Evolutionary conservation across 2,329 filamentous ascomycete species (phyloP).

Genomic region (Corniculantispora saksenae): DNA sequence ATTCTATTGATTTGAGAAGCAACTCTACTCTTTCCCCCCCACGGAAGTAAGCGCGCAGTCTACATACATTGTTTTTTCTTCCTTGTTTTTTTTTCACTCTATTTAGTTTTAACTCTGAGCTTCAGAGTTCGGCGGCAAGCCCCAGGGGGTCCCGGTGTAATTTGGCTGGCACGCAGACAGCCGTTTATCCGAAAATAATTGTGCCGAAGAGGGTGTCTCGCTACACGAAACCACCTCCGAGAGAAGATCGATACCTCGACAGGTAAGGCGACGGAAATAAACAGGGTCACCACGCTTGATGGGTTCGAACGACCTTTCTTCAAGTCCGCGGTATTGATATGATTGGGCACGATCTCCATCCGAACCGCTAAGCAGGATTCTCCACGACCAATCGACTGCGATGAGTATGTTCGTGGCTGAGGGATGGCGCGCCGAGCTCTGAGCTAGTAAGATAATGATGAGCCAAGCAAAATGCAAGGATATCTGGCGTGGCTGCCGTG

Average conservation of each 20-base stretch:
- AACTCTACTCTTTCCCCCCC: no score
- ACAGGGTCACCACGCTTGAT: not conserved
- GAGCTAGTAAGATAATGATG: not conserved
- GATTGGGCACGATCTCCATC: slow-evolving; percentile 7
- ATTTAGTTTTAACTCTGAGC: not conserved
- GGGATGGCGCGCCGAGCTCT: not conserved
- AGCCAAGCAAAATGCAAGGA: not conserved
- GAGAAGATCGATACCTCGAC: not conserved
- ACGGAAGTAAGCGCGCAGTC: not conserved
- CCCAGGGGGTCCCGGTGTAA: not conserved
- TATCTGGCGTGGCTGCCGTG: not conserved
- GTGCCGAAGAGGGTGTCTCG: not conserved
- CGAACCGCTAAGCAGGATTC: not conserved
- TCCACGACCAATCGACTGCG: slow-evolving; percentile 7
- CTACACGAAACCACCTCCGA: not conserved
- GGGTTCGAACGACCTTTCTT: not conserved
- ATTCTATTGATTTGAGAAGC: not conserved
- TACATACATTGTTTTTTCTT: no score
- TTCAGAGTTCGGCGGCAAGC: not conserved
- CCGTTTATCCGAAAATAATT: slow-evolving; percentile 10
- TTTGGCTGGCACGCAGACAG: not conserved
- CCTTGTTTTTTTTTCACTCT: not conserved
- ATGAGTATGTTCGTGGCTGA: slow-evolving; percentile 7
- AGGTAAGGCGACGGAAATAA: slow-evolving; percentile 7
- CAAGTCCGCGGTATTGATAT: slow-evolving; percentile 4